A percentile compares a stretch with the other conserved stretches of the same genome.
Evolutionary conservation across 768 basidiomycete species (phyloP).

Genomic region (Sutorius australiensis): DNA sequence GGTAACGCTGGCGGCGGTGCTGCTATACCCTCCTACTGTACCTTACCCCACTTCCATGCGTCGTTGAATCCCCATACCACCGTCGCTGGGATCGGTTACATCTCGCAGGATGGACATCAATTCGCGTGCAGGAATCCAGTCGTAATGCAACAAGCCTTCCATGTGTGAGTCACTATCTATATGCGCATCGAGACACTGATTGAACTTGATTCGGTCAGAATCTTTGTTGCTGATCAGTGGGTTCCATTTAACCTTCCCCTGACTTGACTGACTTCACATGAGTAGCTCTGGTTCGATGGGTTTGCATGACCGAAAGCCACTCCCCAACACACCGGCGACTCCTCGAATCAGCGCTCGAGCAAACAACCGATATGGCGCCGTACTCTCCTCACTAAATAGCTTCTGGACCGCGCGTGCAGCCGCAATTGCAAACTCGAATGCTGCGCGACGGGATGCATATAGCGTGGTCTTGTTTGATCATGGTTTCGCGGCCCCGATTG

Average conservation of each 20-base stretch:
- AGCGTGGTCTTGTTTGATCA: constrained; percentile 48
- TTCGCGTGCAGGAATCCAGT: constrained; percentile 54
- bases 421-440: constrained; percentile 28
- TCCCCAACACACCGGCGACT: constrained; percentile 41
- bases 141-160: constrained; percentile 50
- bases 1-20: constrained; percentile 34
- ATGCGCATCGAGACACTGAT: background rate
- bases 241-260: background rate
- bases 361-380: constrained; percentile 56
- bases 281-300: constrained; percentile 52
- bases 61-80: constrained; percentile 28
- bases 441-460: constrained; percentile 49
- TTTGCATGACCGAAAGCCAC: constrained; percentile 39
- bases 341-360: constrained; percentile 33
- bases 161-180: constrained; percentile 44
- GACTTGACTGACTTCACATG: background rate
- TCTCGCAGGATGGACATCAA: constrained; percentile 54
- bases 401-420: constrained; percentile 55
- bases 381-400: constrained; percentile 49
- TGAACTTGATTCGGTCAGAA: constrained; percentile 26
- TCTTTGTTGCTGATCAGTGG: constrained; percentile 54
- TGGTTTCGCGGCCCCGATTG: constrained; percentile 19
- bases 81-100: constrained; percentile 38
- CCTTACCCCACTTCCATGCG: constrained; percentile 51
- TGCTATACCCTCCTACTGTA: constrained; percentile 52